A percentile compares a stretch with the other conserved stretches of the same genome.
These are phyloP conservation scores for Candida lessepsii DNA, from an alignment of 805 yeast species.

Conservation along the genomic window DNA sequence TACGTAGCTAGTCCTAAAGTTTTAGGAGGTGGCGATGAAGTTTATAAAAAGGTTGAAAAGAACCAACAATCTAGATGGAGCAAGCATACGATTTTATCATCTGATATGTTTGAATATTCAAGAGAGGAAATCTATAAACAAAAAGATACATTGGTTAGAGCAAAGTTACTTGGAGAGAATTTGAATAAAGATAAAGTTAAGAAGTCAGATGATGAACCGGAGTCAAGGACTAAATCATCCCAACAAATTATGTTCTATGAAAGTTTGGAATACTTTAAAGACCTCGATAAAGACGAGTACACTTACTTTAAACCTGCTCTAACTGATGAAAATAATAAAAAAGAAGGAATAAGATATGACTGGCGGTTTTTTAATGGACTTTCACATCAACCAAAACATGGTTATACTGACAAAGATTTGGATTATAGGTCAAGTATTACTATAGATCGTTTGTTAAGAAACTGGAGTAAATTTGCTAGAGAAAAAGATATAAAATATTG, in stretches of 20 bases:
- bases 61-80: neutral
- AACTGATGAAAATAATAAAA: constrained; percentile 22
- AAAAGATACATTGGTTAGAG: constrained; percentile 14
- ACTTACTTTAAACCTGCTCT: constrained; percentile 40
- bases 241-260: constrained; percentile 24
- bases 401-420: constrained; percentile 27
- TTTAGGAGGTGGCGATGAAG: constrained; percentile 18
- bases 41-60: constrained; percentile 15
- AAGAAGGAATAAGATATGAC: constrained; percentile 35
- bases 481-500: constrained; percentile 25
- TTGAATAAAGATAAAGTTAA: too few species aligned
- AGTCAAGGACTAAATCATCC: constrained; percentile 6
- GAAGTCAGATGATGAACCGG: too few species aligned
- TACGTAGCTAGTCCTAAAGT: constrained; percentile 16
- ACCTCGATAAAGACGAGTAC: constrained; percentile 21
- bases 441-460: constrained; percentile 24
- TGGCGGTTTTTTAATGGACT: constrained; percentile 56
- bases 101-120: constrained; percentile 23
- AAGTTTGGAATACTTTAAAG: constrained; percentile 19
- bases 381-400: constrained; percentile 29
- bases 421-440: constrained; percentile 20
- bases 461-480: constrained; percentile 26
- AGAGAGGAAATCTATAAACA: constrained; percentile 14
- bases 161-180: too few species aligned
- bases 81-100: constrained; percentile 11